Base-by-base conservation (phyloP, 495 filamentous ascomycete genomes). In the Penicillium simplicissimum region DNA sequence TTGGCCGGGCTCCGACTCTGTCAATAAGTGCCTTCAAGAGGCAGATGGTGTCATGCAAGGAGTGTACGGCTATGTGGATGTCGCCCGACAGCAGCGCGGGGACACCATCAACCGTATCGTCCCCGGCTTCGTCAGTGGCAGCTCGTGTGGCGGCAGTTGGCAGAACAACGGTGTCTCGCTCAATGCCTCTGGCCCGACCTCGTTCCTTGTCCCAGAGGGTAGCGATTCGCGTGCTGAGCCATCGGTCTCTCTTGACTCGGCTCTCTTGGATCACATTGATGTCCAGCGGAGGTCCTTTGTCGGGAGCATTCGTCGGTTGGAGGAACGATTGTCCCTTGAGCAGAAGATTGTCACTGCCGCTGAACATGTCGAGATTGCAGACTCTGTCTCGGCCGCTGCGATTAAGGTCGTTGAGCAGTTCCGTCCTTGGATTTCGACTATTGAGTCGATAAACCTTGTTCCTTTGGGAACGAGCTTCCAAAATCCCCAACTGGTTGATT, bases 61-160 rank as follows among this genome's bases (percentile, higher is more conserved):
- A 11, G 93, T 98, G 28, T 96, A 91, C 71, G 93, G 91, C 62
- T 98, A 96, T 74, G 94, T 97, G 14, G 94, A 98, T 67, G 89
- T 97, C 57, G 95, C 95, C 21, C 87, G 90, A 66, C 90, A 94
- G 66, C 95, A 98, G 69, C 84, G 93, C 48, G 92, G 92, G 45
- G 93, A 96, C 65, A 87, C 88, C 23, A 93, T 98, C 45, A 89
- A 90, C 4, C 87, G 95, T n/a, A 80, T 97, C 21, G 85, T 91
- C 42, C 95, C 95, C 25, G 96, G 95, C 2, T 98, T 98, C 70
- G 86, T 98, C 42, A 83, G 89, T 55, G 91, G 91, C 7, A 96
- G 90, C 67, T 85, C 81, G 53, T 81, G 84, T 23, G 93, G 92
- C 48, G 95, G 93, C 14, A 96, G 86, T 69, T 98, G 96, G 96